Conservation (phyloP, 2,329 filamentous ascomycete genomes). For the Onygenales sp. region DNA sequence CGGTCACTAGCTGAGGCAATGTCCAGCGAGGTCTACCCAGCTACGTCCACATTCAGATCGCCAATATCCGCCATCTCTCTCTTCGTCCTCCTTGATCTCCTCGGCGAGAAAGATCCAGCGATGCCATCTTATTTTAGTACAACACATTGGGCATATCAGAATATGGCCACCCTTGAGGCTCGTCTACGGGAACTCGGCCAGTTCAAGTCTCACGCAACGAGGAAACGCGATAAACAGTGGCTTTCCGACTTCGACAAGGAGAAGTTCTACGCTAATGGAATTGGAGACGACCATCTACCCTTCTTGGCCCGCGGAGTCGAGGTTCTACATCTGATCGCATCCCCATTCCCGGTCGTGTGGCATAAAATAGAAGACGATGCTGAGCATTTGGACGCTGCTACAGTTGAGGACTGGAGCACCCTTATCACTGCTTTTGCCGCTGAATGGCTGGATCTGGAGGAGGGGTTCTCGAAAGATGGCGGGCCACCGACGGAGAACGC, state of each 20-base stretch:
- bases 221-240: constrained; percentile 43
- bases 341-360: constrained; percentile 55
- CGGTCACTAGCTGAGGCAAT: constrained; percentile 72
- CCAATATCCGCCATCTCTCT: constrained; percentile 71
- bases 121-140: constrained; percentile 82
- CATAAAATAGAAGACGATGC: constrained; percentile 77
- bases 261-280: constrained; percentile 40
- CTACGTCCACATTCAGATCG: constrained; percentile 64
- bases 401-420: constrained; percentile 77
- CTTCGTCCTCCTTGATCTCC: constrained; percentile 83
- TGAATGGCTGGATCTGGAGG: constrained; percentile 84
- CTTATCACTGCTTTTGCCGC: constrained; percentile 75
- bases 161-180: constrained; percentile 63
- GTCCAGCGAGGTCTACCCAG: constrained; percentile 61
- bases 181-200: constrained; percentile 59
- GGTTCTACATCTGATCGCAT: constrained; percentile 75
- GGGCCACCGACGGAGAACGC: constrained; percentile 8
- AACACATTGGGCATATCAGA: constrained; percentile 87
- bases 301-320: constrained; percentile 83
- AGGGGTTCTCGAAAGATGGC: constrained; percentile 29
- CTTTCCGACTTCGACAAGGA: constrained; percentile 54
- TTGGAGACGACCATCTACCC: constrained; percentile 84
- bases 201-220: constrained; percentile 53
- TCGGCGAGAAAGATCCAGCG: constrained; percentile 58
- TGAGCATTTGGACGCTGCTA: constrained; percentile 69